Conservation (phyloP, 768 basidiomycete genomes). For the Hygrocybe coccinea region DNA sequence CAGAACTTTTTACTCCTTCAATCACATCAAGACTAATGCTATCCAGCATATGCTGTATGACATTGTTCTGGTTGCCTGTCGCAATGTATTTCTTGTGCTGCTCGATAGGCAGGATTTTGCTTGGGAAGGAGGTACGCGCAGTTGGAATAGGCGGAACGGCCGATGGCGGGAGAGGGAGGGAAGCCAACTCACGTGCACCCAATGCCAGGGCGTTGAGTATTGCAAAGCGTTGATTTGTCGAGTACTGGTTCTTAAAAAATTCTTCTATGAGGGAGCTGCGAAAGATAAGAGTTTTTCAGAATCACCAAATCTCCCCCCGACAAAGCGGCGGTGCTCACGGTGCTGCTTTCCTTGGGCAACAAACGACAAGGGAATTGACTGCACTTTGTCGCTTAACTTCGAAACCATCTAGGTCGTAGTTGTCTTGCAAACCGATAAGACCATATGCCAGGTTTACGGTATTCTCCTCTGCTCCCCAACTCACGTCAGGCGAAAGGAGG, state of each 20-base stretch:
- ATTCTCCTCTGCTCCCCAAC: conserved; percentile 66
- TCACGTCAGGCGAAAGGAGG: background rate
- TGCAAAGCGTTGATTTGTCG: conserved; percentile 74
- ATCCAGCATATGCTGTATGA: conserved; percentile 57
- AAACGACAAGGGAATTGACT: conserved; percentile 73
- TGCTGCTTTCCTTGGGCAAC: conserved; percentile 70
- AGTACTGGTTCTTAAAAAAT: conserved; percentile 92
- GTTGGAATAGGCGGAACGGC: conserved; percentile 17
- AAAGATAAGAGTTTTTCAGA: background rate
- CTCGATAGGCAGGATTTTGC: conserved; percentile 66
- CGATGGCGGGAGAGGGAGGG: conserved; percentile 38
- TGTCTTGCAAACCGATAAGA: conserved; percentile 71
- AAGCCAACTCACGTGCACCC: conserved; percentile 77
- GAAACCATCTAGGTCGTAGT: conserved; percentile 80
- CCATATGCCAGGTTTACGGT: conserved; percentile 75
- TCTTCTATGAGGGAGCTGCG: conserved; percentile 79
- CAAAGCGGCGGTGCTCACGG: conserved; percentile 52
- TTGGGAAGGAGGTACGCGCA: conserved; percentile 60
- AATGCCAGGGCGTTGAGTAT: conserved; percentile 84
- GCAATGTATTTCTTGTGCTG: conserved; percentile 68
- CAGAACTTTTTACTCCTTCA: conserved; percentile 51
- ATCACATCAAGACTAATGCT: conserved; percentile 61
- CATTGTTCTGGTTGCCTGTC: conserved; percentile 33
- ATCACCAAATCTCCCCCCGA: background rate
- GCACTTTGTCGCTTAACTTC: conserved; percentile 70